Evolutionary conservation across 495 filamentous ascomycete genomes (phyloP).

Genomic region (Penicillium desertorum): DNA sequence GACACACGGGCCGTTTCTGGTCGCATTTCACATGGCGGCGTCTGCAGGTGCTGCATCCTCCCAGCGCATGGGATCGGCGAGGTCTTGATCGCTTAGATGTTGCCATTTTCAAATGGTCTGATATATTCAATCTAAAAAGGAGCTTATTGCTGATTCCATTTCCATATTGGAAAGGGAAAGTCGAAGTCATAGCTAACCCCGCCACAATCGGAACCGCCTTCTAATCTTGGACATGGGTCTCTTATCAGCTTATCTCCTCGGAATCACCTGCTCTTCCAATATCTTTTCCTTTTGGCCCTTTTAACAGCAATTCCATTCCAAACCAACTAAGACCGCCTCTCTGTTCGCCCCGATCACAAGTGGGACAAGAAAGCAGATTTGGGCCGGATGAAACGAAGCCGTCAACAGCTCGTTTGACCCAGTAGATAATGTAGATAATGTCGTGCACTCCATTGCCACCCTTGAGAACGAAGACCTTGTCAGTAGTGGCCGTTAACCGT

Average conservation of each 20-base stretch:
- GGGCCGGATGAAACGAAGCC: conserved; percentile 42
- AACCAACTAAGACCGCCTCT: conserved; percentile 60
- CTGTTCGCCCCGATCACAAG: conserved; percentile 69
- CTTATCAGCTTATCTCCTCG: conserved; percentile 21
- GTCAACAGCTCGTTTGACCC: conserved; percentile 44
- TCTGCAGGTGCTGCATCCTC: conserved; percentile 39
- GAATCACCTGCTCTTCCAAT: conserved; percentile 44
- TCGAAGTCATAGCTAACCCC: neutral
- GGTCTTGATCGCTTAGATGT: conserved; percentile 23
- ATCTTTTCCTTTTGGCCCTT: neutral
- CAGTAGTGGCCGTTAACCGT: neutral
- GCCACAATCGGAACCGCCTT: conserved; percentile 6
- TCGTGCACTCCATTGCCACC: neutral
- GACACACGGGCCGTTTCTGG: conserved; percentile 38
- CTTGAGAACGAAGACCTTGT: neutral
- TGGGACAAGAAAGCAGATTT: conserved; percentile 39
- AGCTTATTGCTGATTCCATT: neutral
- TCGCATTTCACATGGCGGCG: conserved; percentile 44
- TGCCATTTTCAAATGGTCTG: conserved; percentile 15
- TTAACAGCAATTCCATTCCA: neutral
- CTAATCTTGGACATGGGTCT: neutral
- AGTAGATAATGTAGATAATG: neutral
- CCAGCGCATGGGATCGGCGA: conserved; percentile 34
- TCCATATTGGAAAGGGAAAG: neutral
- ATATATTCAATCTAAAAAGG: neutral